phyloP scores from a whole-genome alignment of 1,284 basidiomycete species.

The Megacollybia platyphylla region DNA sequence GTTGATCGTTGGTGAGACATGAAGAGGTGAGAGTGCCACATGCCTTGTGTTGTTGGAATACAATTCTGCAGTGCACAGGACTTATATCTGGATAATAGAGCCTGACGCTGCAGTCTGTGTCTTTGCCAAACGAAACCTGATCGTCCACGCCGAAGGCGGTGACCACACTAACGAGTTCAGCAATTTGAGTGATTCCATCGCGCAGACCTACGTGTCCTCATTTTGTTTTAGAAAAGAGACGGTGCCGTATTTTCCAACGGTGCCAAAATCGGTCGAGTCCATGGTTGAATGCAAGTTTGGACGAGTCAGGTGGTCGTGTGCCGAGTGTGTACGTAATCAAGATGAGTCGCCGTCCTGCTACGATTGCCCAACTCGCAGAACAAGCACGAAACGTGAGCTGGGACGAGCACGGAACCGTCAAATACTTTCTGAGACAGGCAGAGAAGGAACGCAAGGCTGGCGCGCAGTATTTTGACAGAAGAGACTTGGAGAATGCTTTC shows the following conservation, averaged over 20 bases:
- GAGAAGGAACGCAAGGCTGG: constrained; percentile 38
- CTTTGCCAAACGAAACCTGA: constrained; percentile 54
- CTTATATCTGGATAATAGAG: constrained; percentile 55
- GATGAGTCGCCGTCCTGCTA: constrained; percentile 19
- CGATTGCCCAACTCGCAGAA: constrained; percentile 46
- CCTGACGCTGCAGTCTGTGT: constrained; percentile 46
- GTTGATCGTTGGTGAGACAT: not conserved
- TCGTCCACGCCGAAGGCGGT: constrained; percentile 63
- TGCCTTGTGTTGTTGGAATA: constrained; percentile 55
- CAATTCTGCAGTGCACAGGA: constrained; percentile 48
- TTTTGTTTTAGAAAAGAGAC: constrained; percentile 44
- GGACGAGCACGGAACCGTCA: constrained; percentile 36
- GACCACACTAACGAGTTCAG: constrained; percentile 18
- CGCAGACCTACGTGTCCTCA: constrained; percentile 8
- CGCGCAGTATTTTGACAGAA: constrained; percentile 23
- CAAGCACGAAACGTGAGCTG: constrained; percentile 31
- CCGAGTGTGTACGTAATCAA: too few relatives aligned
- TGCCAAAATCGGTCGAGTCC: constrained; percentile 27
- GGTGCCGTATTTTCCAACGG: constrained; percentile 47
- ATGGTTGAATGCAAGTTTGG: constrained; percentile 13
- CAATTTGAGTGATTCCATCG: too few relatives aligned
- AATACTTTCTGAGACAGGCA: constrained; percentile 40
- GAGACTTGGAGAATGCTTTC: constrained; percentile 45
- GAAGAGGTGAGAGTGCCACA: constrained; percentile 6
- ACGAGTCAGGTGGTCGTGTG: too few relatives aligned